Evolutionary conservation across 2,329 filamentous ascomycete species (phyloP).

Genomic region (Monosporascus sp.): DNA sequence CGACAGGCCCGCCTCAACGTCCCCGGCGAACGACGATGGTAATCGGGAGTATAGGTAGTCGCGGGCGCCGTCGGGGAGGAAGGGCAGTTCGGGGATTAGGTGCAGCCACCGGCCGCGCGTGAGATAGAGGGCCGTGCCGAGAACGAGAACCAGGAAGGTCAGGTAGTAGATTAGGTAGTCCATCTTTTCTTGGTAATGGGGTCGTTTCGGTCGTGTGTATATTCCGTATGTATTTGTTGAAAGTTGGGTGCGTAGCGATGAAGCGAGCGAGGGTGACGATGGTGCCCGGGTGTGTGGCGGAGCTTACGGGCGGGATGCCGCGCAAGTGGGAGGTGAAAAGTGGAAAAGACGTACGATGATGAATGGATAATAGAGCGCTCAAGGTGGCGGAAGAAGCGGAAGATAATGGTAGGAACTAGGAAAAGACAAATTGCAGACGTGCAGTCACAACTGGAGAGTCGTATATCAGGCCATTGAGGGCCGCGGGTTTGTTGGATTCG

Average conservation of each 20-base stretch:
- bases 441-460: slow-evolving; percentile 3
- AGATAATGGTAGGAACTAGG: neutral
- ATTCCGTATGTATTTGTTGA: neutral
- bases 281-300: neutral
- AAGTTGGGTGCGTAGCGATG: neutral
- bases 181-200: slow-evolving; percentile 47
- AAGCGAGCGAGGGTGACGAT: neutral
- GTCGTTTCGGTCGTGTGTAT: neutral
- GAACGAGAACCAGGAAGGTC: slow-evolving; percentile 64
- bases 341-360: slow-evolving; percentile 1
- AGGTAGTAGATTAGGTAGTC: slow-evolving; percentile 75
- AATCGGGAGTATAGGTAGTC: slow-evolving; percentile 72
- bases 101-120: slow-evolving; percentile 75
- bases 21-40: slow-evolving; percentile 70
- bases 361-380: neutral
- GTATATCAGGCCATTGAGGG: slow-evolving; percentile 5
- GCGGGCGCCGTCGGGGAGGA: slow-evolving; percentile 42
- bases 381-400: neutral
- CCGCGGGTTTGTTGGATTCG: neutral
- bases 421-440: slow-evolving; percentile 4
- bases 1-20: slow-evolving; percentile 83
- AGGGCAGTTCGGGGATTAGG: slow-evolving; percentile 54
- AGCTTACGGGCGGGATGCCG: neutral
- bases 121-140: slow-evolving; percentile 72
- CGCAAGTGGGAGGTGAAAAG: slow-evolving; percentile 1